Evolutionary conservation across 2,329 filamentous ascomycete species (phyloP).

Genomic region (Fusarium napiforme): DNA sequence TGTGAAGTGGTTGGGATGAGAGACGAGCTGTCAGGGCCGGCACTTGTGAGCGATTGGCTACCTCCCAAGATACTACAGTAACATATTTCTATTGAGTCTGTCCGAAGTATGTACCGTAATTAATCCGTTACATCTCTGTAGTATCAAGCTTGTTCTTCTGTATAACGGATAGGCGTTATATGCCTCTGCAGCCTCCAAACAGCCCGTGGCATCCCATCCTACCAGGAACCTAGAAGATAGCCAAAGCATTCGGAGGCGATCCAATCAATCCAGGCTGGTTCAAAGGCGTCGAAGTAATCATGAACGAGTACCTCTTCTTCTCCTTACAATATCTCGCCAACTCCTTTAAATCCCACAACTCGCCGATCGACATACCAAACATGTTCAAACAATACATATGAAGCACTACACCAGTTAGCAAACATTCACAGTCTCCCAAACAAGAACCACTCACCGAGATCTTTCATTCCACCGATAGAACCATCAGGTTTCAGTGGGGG

Average conservation of each 20-base stretch:
- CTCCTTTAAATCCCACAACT: slow-evolving; percentile 66
- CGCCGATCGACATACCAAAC: slow-evolving; percentile 66
- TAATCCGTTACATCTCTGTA: not conserved
- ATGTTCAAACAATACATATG: slow-evolving; percentile 61
- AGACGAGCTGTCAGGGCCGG: fast-evolving
- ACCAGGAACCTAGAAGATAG: slow-evolving; percentile 27
- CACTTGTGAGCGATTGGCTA: not conserved
- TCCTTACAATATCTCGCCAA: slow-evolving; percentile 64
- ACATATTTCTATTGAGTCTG: no score
- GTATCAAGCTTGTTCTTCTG: not conserved
- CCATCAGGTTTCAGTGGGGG: slow-evolving; percentile 62
- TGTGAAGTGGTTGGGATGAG: not conserved
- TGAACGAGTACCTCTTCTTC: slow-evolving; percentile 66
- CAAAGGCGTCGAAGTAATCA: slow-evolving; percentile 69
- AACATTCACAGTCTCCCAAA: fast-evolving
- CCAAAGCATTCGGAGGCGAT: slow-evolving; percentile 40
- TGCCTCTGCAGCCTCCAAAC: not conserved
- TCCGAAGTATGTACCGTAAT: no score
- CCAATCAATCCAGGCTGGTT: slow-evolving; percentile 46
- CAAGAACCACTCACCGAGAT: slow-evolving; percentile 49
- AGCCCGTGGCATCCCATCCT: fast-evolving
- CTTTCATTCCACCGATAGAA: slow-evolving; percentile 43
- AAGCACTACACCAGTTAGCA: slow-evolving; percentile 49
- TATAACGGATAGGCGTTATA: not conserved
- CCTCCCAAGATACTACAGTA: not conserved